Evolutionary conservation across 2,329 filamentous ascomycete genomes (phyloP).

Genomic region (Colletotrichum sidae): DNA sequence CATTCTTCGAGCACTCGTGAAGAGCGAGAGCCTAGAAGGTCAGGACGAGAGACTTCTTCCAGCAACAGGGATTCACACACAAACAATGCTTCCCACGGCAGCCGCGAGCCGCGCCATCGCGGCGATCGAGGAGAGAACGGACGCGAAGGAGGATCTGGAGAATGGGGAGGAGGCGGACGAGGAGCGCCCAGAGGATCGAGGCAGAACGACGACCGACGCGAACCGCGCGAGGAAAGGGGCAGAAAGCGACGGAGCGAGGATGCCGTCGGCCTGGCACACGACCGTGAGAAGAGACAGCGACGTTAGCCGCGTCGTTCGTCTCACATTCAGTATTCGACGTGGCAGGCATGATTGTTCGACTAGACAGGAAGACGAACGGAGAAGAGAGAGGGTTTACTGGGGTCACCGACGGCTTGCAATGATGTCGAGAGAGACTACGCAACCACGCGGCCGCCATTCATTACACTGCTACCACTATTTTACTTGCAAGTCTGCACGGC

Average conservation of each 20-base stretch:
- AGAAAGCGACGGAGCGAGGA: constrained; percentile 64
- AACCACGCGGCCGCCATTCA: constrained; percentile 24
- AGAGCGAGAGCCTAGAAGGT: constrained; percentile 43
- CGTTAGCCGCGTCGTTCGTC: constrained; percentile 50
- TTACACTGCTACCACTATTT: constrained; percentile 31
- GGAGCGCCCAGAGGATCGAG: constrained; percentile 42
- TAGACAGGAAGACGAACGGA: constrained; percentile 11
- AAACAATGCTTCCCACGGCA: constrained; percentile 41
- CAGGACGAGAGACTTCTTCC: constrained; percentile 35
- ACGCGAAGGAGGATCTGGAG: constrained; percentile 30
- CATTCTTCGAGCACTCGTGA: constrained; percentile 40
- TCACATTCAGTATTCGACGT: not conserved
- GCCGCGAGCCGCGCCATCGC: constrained; percentile 44
- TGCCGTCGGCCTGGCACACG: constrained; percentile 52
- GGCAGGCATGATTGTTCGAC: constrained; percentile 12
- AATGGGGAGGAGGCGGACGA: constrained; percentile 36
- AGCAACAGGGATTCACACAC: constrained; percentile 30
- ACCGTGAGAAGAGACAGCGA: constrained; percentile 67
- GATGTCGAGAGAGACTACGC: constrained; percentile 15
- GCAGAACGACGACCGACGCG: constrained; percentile 45
- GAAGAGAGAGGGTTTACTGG: constrained; percentile 6
- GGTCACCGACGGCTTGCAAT: constrained; percentile 30
- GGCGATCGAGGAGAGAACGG: constrained; percentile 40
- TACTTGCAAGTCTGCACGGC: constrained; percentile 26
- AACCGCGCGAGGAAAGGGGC: constrained; percentile 51